Conservation (phyloP, 805 yeast species). For the Ogataea pilisensis region DNA sequence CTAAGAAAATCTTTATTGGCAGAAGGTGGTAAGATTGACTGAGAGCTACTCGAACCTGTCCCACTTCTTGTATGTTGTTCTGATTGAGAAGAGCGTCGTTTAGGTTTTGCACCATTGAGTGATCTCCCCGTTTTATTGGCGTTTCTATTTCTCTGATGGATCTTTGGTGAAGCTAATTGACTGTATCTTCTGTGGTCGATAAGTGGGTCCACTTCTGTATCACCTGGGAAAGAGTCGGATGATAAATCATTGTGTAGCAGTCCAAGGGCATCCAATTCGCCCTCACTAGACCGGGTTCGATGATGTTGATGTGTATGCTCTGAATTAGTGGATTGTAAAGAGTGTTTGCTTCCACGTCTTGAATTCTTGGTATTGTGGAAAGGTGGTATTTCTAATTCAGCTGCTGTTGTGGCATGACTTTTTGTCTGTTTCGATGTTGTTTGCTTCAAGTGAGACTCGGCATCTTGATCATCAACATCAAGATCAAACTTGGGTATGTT, state of each 20-base stretch:
- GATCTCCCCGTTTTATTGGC: not conserved
- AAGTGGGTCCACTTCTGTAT: conserved; percentile 18
- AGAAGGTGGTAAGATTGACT: not conserved
- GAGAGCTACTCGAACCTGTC: not conserved
- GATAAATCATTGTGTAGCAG: conserved; percentile 24
- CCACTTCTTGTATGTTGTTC: not conserved
- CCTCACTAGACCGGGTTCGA: conserved; percentile 5
- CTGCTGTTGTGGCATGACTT: not conserved
- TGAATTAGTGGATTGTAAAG: conserved; percentile 1
- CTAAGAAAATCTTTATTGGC: not conserved
- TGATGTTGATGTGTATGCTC: not conserved
- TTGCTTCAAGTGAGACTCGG: not conserved
- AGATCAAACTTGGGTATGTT: not conserved
- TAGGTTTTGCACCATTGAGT: not conserved
- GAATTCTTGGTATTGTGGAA: not conserved
- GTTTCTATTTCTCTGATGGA: not conserved
- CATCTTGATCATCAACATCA: not conserved
- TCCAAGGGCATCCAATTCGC: conserved; percentile 27
- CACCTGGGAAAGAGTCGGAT: conserved; percentile 11
- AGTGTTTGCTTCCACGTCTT: conserved; percentile 3
- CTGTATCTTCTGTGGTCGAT: conserved; percentile 23
- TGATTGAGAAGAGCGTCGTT: not conserved
- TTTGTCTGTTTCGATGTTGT: not conserved
- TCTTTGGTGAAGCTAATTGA: not conserved
- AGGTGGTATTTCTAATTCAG: not conserved